Evolutionary conservation across 179 eudicot species (phyloP), one percentile per base, ranked within the genome.

Genomic region (Camellia oleifera): DNA sequence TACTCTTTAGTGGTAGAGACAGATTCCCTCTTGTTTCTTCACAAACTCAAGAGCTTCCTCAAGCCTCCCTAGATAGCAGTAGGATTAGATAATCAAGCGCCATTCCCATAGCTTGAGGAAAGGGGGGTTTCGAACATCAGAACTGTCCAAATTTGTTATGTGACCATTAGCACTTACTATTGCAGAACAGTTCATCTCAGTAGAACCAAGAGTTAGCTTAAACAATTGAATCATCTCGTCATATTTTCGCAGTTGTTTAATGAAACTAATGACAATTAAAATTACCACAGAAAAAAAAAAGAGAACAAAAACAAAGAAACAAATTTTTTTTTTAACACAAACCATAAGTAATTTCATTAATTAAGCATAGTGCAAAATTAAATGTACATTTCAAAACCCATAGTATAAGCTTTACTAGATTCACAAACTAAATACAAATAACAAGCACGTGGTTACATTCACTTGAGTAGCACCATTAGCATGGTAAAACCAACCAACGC

Each of bases 61-160:
- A 84, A 94, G 89, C 86, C 87, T 94, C 78, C 99, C 99, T 53
- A 90, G 80, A 83, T 85, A 91, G 81, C 91, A 94, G 82, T 90
- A 86, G 75, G 98, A 90, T 86, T 90, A 91, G 26, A 88, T 69
- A 74, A 87, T 77, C 20, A 86, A 82, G 62, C 40, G 84, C 69
- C 81, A 78, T 72, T 88, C 88, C 98, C 97, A 92, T 26, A 72
- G 67, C 84, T 80, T 83, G 61, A 26, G 32, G 32, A 26, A 26
- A 82, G 82, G 79, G 89, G 78, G 52, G 83, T 64, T 76, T 78
- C 74, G 62, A 56, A 74, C 66, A 42, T 80, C 83, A 76, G 87
- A 80, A 80, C 63, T 81, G 82, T 82, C 79, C 65, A 67, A 74
- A 62, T 63, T 58, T 75, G 44, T 46, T 18, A 64, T 63, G 20